Conservation (phyloP, 2,329 filamentous ascomycete genomes). For the Lachnellula arida region DNA sequence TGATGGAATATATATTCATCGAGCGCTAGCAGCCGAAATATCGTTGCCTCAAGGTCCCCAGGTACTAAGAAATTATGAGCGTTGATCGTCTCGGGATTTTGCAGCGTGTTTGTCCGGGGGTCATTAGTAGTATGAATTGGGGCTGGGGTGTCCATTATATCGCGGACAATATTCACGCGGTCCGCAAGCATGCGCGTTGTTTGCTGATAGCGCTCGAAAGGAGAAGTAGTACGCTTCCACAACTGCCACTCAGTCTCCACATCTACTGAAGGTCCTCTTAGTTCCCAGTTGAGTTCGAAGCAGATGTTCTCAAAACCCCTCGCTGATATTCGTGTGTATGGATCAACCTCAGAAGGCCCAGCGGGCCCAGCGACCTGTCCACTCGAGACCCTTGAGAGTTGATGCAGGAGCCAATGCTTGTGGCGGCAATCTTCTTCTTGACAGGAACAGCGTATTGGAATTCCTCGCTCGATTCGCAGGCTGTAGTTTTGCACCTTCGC, state of each 20-base stretch:
- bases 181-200: slow-evolving; percentile 15
- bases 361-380: background rate
- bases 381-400: slow-evolving; percentile 12
- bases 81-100: slow-evolving; percentile 15
- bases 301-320: slow-evolving; percentile 25
- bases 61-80: slow-evolving; percentile 14
- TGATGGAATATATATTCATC: slow-evolving; percentile 25
- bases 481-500: slow-evolving; percentile 23
- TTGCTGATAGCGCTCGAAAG: slow-evolving; percentile 5
- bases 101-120: slow-evolving; percentile 23
- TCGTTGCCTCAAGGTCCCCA: slow-evolving; percentile 25
- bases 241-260: slow-evolving; percentile 25
- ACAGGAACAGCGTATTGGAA: slow-evolving; percentile 21
- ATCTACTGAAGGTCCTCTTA: slow-evolving; percentile 18
- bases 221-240: slow-evolving; percentile 14
- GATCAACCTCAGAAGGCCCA: background rate
- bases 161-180: slow-evolving; percentile 20
- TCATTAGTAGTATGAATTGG: slow-evolving; percentile 16
- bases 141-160: slow-evolving; percentile 29
- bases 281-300: slow-evolving; percentile 25
- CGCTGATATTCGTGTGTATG: slow-evolving; percentile 22
- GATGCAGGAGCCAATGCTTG: slow-evolving; percentile 23
- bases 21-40: slow-evolving; percentile 22
- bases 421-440: slow-evolving; percentile 20
- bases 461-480: slow-evolving; percentile 19